A percentile compares a stretch with the other conserved stretches of the same genome.
These are phyloP conservation scores for Chaetoscypha palmicola DNA, from an alignment of 2,329 filamentous ascomycete species.

Conservation along the genomic window DNA sequence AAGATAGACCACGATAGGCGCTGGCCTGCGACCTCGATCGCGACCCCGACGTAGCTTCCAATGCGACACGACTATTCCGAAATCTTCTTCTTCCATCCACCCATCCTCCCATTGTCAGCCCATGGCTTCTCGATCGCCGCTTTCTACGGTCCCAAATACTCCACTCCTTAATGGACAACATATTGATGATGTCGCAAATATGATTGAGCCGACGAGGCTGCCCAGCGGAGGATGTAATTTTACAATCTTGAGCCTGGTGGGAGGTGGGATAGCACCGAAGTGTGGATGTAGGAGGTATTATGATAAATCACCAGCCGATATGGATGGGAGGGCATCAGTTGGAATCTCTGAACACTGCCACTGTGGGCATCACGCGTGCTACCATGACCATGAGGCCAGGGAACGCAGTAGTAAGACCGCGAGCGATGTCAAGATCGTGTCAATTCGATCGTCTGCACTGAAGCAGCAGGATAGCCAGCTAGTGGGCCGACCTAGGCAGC, in stretches of 20 bases:
- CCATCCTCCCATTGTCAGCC: constrained; percentile 4
- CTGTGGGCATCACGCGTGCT: constrained; percentile 52
- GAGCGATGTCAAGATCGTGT: constrained; percentile 9
- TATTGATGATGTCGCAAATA: constrained; percentile 15
- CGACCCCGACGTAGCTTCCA: constrained; percentile 13
- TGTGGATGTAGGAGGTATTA: constrained; percentile 50
- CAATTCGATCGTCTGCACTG: constrained; percentile 3
- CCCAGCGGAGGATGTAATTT: constrained; percentile 47
- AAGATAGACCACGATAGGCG: constrained; percentile 17
- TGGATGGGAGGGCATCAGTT: constrained; percentile 3
- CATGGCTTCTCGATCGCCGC: constrained; percentile 25
- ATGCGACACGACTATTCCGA: constrained; percentile 21
- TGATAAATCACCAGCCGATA: constrained; percentile 31
- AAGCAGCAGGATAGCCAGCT: not conserved
- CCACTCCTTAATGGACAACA: constrained; percentile 24
- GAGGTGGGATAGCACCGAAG: constrained; percentile 35
- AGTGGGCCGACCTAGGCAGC: not conserved
- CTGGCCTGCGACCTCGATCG: constrained; percentile 16
- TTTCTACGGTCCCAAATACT: constrained; percentile 23
- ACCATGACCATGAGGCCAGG: constrained; percentile 35
- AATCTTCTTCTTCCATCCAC: constrained; percentile 9
- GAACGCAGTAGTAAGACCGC: constrained; percentile 6
- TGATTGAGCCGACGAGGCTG: constrained; percentile 15
- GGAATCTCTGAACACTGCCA: constrained; percentile 35
- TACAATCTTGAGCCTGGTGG: constrained; percentile 38